phyloP scores from a whole-genome alignment of 2,329 filamentous ascomycete genomes.

The Thielaviopsis punctulata region DNA sequence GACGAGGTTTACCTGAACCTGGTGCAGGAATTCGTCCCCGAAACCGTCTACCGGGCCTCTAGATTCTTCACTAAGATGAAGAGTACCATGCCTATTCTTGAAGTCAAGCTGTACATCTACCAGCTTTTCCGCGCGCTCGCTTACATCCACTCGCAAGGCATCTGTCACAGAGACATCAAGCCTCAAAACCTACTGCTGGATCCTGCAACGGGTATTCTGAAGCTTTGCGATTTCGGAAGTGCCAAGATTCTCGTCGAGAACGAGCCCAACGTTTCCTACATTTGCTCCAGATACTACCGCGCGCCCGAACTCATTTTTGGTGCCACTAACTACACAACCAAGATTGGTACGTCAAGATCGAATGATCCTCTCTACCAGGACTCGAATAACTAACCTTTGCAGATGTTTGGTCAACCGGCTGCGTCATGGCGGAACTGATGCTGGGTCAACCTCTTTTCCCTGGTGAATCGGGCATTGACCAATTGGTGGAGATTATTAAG shows the following conservation, averaged over 20 bases:
- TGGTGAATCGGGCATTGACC: slow-evolving; percentile 95
- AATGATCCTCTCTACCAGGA: neutral
- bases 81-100: slow-evolving; percentile 96
- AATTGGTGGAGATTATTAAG: slow-evolving; percentile 98
- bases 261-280: slow-evolving; percentile 98
- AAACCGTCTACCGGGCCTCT: slow-evolving; percentile 95
- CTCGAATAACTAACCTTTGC: slow-evolving; percentile 50
- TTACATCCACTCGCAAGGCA: slow-evolving; percentile 98
- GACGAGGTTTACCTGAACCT: slow-evolving; percentile 98
- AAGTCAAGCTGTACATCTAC: slow-evolving; percentile 99
- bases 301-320: slow-evolving; percentile 97
- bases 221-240: slow-evolving; percentile 97
- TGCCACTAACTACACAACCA: slow-evolving; percentile 97
- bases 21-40: slow-evolving; percentile 93
- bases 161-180: slow-evolving; percentile 98
- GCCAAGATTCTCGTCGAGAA: slow-evolving; percentile 98
- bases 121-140: slow-evolving; percentile 96
- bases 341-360: slow-evolving; percentile 64
- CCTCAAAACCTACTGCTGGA: slow-evolving; percentile 93
- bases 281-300: slow-evolving; percentile 97
- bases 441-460: slow-evolving; percentile 94
- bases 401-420: slow-evolving; percentile 99
- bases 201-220: slow-evolving; percentile 76
- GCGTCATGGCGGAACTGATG: slow-evolving; percentile 99
- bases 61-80: slow-evolving; percentile 99